Conservation (phyloP, 2,329 filamentous ascomycete species). For the Pseudocercospora fuligena region DNA sequence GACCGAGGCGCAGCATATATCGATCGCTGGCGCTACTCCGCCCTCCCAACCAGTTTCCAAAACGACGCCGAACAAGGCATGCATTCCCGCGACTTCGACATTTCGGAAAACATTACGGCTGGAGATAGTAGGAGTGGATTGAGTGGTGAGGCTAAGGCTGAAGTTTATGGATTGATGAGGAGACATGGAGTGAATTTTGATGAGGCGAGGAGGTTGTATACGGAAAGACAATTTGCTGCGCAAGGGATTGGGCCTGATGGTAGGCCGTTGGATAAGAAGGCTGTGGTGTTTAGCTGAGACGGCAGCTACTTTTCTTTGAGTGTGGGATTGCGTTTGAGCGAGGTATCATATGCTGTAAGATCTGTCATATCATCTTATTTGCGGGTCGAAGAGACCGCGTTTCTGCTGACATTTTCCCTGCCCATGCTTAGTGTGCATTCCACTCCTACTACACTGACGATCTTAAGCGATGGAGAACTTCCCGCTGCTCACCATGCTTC, state of each 20-base stretch:
- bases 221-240: conserved; percentile 82
- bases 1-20: conserved; percentile 46
- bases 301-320: background rate
- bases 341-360: background rate
- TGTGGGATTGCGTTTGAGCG: background rate
- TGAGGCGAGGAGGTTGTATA: conserved; percentile 84
- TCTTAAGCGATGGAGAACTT: too few relatives aligned
- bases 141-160: conserved; percentile 77
- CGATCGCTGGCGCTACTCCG: conserved; percentile 67
- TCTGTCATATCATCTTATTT: background rate
- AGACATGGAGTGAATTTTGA: conserved; percentile 81
- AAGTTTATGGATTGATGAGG: conserved; percentile 92
- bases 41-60: conserved; percentile 73
- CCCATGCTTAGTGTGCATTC: too few relatives aligned
- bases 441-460: too few relatives aligned
- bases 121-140: conserved; percentile 81
- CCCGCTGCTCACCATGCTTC: background rate
- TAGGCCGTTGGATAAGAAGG: conserved; percentile 87
- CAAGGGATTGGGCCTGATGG: conserved; percentile 91
- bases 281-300: conserved; percentile 81
- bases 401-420: too few relatives aligned
- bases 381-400: background rate
- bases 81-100: conserved; percentile 80
- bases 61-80: conserved; percentile 88
- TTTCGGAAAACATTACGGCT: conserved; percentile 76